Conservation (phyloP, 169 alveolate species). For the Plasmodium ovale region DNA sequence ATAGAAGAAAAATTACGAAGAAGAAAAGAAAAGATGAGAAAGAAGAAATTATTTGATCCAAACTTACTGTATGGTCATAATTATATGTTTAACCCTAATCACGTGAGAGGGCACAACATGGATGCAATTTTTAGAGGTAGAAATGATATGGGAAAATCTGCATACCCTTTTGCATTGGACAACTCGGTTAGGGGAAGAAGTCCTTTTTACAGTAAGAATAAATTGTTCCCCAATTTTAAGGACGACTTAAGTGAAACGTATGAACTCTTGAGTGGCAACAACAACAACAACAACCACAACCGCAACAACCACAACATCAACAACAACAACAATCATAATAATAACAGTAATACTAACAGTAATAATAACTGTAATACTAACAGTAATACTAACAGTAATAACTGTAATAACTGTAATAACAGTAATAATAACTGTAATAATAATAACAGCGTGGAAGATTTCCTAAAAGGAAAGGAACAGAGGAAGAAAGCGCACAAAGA, state of each 20-base stretch:
- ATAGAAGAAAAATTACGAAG: constrained; percentile 20
- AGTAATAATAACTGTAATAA: too few relatives aligned
- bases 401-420: background rate
- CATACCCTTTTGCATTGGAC: constrained; percentile 1
- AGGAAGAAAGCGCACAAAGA: constrained; percentile 3
- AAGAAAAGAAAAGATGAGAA: background rate
- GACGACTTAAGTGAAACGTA: constrained; percentile 30
- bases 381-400: background rate
- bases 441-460: background rate
- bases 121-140: background rate
- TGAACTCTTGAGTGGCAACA: too few relatives aligned
- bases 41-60: constrained; percentile 22
- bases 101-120: background rate
- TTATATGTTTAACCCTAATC: constrained; percentile 13
- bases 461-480: background rate
- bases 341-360: background rate
- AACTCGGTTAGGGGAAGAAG: background rate
- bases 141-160: background rate
- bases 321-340: background rate
- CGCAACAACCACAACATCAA: background rate
- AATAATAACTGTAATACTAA: background rate
- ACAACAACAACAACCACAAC: background rate
- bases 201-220: constrained; percentile 2
- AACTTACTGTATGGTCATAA: constrained; percentile 18
- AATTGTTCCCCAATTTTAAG: background rate